Conservation (phyloP, 345 rosid species). For the Pugionium cornutum region DNA sequence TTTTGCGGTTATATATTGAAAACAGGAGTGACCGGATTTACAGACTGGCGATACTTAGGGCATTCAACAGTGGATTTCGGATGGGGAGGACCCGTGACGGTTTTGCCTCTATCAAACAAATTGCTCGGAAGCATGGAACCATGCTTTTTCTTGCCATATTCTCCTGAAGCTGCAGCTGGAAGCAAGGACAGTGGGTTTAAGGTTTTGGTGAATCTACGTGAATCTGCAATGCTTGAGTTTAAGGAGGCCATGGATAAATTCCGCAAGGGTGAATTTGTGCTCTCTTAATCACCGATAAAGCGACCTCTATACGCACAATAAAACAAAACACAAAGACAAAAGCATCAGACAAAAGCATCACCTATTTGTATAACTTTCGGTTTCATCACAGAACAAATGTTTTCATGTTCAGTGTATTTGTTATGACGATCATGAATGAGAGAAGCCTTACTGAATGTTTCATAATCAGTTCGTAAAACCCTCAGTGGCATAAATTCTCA, state of each 20-base stretch:
- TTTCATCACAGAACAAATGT: slow-evolving; percentile 24
- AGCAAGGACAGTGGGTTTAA: slow-evolving; percentile 59
- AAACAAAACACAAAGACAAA: too few relatives aligned
- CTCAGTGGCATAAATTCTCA: neutral
- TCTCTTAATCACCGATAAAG: slow-evolving; percentile 23
- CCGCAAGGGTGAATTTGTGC: slow-evolving; percentile 41
- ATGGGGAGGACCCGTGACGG: slow-evolving; percentile 79
- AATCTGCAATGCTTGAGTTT: slow-evolving; percentile 53
- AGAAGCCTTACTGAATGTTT: slow-evolving; percentile 10
- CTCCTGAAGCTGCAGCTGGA: slow-evolving; percentile 42
- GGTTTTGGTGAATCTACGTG: slow-evolving; percentile 63
- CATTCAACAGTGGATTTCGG: slow-evolving; percentile 84
- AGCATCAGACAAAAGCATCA: neutral
- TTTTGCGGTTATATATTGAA: neutral
- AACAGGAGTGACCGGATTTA: slow-evolving; percentile 75
- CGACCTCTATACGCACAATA: neutral
- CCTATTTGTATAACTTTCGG: slow-evolving; percentile 22
- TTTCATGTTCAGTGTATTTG: slow-evolving; percentile 15
- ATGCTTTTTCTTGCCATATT: slow-evolving; percentile 83
- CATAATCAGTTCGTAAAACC: slow-evolving; percentile 1
- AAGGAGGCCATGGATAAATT: slow-evolving; percentile 67
- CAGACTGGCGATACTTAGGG: slow-evolving; percentile 90
- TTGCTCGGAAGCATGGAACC: slow-evolving; percentile 77
- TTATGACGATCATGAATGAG: slow-evolving; percentile 13
- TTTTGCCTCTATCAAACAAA: slow-evolving; percentile 62